Conservation (phyloP, 139 green algal genomes). For the Pseudopediastrum boryanum region DNA sequence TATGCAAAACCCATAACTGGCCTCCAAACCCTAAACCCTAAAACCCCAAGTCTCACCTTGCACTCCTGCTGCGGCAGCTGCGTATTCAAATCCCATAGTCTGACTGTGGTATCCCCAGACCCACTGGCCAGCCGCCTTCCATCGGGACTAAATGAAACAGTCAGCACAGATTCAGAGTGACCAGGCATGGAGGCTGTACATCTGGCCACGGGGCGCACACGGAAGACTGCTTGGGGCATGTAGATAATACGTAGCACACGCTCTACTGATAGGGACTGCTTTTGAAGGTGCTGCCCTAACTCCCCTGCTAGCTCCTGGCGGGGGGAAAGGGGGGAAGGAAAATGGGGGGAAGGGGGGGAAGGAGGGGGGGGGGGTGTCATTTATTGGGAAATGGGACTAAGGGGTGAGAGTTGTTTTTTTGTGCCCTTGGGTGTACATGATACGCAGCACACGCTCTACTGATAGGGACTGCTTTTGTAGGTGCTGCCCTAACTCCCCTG, state of each 20-base stretch:
- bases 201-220: conserved; percentile 88
- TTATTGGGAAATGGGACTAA: neutral
- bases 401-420: neutral
- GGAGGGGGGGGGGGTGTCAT: too few species aligned
- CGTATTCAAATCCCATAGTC: conserved; percentile 95
- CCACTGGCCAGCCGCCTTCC: conserved; percentile 87
- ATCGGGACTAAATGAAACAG: conserved; percentile 91
- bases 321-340: too few species aligned
- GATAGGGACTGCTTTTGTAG: conserved; percentile 75
- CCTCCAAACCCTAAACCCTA: too few species aligned
- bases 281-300: conserved; percentile 75
- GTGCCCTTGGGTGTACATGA: conserved; percentile 90
- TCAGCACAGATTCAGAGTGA: conserved; percentile 93
- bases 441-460: conserved; percentile 84
- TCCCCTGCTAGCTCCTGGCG: conserved; percentile 74
- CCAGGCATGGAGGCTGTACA: conserved; percentile 89
- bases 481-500: conserved; percentile 71
- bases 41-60: conserved; percentile 51
- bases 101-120: conserved; percentile 90
- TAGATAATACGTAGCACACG: conserved; percentile 86
- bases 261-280: conserved; percentile 86
- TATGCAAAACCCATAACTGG: too few species aligned
- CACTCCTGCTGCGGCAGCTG: conserved; percentile 81
- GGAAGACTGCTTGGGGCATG: conserved; percentile 88
- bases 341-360: too few species aligned